Evolutionary conservation across 2,329 filamentous ascomycete genomes (phyloP), one percentile per base, ranked within the genome.

Genomic region (Curvularia lunata): DNA sequence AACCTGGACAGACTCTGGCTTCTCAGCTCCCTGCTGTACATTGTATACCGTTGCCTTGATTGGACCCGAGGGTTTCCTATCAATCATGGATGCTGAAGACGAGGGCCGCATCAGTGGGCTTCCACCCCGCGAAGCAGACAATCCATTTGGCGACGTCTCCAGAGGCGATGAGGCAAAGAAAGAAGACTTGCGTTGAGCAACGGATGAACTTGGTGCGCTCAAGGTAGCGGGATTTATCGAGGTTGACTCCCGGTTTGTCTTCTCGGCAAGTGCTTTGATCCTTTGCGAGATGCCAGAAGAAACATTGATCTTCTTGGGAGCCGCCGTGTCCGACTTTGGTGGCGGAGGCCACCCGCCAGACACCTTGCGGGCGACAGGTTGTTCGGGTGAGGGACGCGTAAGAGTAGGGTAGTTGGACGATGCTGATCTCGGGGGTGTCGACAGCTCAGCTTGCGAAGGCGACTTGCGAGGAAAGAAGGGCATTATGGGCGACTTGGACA

Each of bases 241-340:
- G 48, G 65, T 53, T 19, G 71, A 74, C 71, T 72, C 83, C 78
- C 58, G 88, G 84, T 64, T 81, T 3, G 82, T 83, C 54, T 95
- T 84, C 75, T 92, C 93, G 73, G 97, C 91, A 52, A 99, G 82
- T 6, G 93, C 92, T 77, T 97, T 96, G 75, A 98, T 98, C 41
- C 95, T 89, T 75, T 94, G 91, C 3, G 94, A 96, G 59, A 99
- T 97, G 66, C 91, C 92, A 8, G 91, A 92, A 7, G 92, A 93
- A 23, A 98, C 85, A 69, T 91, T 95, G 64, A 88, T 84, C 74
- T 93, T 96, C 74, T 91, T 92, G 3, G 85, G 81, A 12, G 64
- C 64, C 13, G 64, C 60, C 18, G 67, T 65, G 21, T 76, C 73
- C 3, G 63, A 58, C 52, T 58, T 69, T 10, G 68, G 49, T 32